Conservation (phyloP, 805 yeast species). For the Ogataea parapolymorpha region DNA sequence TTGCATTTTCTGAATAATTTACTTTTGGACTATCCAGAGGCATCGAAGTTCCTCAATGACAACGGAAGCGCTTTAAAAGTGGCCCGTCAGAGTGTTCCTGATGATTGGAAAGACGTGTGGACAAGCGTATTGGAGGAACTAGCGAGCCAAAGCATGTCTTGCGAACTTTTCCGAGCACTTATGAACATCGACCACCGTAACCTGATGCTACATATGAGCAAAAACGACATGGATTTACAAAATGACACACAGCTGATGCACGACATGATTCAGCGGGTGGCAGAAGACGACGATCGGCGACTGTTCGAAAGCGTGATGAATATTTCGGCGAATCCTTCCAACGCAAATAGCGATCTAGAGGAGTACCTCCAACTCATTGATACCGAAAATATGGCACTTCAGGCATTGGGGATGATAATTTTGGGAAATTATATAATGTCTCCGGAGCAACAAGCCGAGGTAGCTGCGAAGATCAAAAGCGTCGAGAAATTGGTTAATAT, state of each 20-base stretch:
- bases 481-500: conserved; percentile 2
- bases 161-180: not conserved
- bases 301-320: conserved; percentile 17
- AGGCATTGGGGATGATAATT: conserved; percentile 16
- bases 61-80: not conserved
- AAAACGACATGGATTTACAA: conserved; percentile 7
- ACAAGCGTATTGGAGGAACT: conserved; percentile 13
- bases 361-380: conserved; percentile 4
- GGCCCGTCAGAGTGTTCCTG: not conserved
- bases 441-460: conserved; percentile 1
- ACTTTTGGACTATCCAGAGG: conserved; percentile 7
- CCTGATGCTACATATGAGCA: conserved; percentile 9
- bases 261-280: conserved; percentile 3
- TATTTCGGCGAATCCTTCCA: conserved; percentile 13
- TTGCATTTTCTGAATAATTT: conserved; percentile 15
- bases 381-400: not conserved
- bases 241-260: conserved; percentile 8
- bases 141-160: not conserved
- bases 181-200: not conserved
- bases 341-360: conserved; percentile 13
- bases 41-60: not conserved
- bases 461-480: conserved; percentile 4
- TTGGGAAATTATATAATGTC: conserved; percentile 19
- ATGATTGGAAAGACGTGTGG: conserved; percentile 5
- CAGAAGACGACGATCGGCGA: not conserved